phyloP scores from a whole-genome alignment of 1,284 basidiomycete genomes.

The Ustilago cynodontis region DNA sequence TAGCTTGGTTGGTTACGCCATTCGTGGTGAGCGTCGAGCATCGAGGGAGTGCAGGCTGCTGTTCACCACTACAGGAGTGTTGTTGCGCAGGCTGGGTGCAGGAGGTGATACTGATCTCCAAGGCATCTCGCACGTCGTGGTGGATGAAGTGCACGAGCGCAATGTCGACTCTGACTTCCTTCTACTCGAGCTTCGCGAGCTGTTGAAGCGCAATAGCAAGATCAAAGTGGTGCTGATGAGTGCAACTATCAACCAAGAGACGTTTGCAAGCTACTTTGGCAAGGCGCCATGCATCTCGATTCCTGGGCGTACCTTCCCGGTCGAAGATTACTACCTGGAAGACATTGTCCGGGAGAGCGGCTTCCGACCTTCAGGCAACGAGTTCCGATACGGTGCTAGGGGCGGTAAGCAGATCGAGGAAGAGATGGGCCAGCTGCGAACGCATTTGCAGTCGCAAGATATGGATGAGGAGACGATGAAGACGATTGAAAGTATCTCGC shows the following conservation, averaged over 20 bases:
- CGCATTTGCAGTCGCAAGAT: slow-evolving; percentile 74
- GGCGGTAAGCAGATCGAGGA: slow-evolving; percentile 59
- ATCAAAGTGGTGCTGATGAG: slow-evolving; percentile 79
- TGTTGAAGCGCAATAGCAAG: slow-evolving; percentile 78
- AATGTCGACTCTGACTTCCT: slow-evolving; percentile 91
- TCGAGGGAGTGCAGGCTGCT: slow-evolving; percentile 75
- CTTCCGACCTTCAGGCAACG: slow-evolving; percentile 66
- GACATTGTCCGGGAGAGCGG: slow-evolving; percentile 52
- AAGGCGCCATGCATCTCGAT: slow-evolving; percentile 85
- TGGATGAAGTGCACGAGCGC: slow-evolving; percentile 94
- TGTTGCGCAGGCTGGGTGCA: slow-evolving; percentile 80
- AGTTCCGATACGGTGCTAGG: slow-evolving; percentile 52
- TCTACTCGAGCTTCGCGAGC: slow-evolving; percentile 83
- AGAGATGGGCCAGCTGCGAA: slow-evolving; percentile 72
- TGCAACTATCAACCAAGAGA: slow-evolving; percentile 59
- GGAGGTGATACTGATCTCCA: slow-evolving; percentile 79
- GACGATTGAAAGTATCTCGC: slow-evolving; percentile 77
- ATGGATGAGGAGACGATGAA: slow-evolving; percentile 75
- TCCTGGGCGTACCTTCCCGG: slow-evolving; percentile 75
- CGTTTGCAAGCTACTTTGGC: slow-evolving; percentile 56
- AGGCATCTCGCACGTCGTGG: slow-evolving; percentile 84
- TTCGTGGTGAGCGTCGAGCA: slow-evolving; percentile 86
- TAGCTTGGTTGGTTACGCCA: slow-evolving; percentile 82
- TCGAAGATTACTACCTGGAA: slow-evolving; percentile 67
- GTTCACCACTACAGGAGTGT: slow-evolving; percentile 93